Evolutionary conservation across 2,329 filamentous ascomycete species (phyloP), one percentile per base, ranked within the genome.

Genomic region (Arthrobotrys sphaeroides): DNA sequence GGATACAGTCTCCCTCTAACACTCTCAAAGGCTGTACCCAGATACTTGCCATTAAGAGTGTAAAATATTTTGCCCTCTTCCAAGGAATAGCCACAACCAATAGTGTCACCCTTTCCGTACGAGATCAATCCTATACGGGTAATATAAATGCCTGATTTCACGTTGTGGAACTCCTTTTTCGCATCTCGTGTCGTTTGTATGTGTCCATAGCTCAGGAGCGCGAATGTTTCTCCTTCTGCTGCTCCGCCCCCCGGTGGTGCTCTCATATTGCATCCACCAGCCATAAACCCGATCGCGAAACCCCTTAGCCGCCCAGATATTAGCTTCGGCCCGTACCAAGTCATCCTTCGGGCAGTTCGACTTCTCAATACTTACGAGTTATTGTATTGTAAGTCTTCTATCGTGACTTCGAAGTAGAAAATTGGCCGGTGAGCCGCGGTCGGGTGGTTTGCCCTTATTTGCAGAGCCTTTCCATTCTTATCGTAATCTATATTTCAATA

Each of bases 31-130:
- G 64, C 64, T 5, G 64, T 62, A 20, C 72, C 72, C 2, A 75
- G 40, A 24, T 75, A 75, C n/a, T 51, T 31, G 16, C 72, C 72
- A 43, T 75, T 75, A 0, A 69, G 49, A 2, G 72, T 75, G 24
- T 62, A 75, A 22, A 75, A 75, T 49, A 75, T 69, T 18, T 64
- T 43, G 2, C 72, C 72, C 6, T 59, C 72, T 24, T 51, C 40
- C 16, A 68, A 33, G 7, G 55, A 38, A 38, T 75, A 75, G 0
- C 72, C 72, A 9, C 55, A 61, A 5, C 72, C 72, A 16, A 75
- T 18, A 5, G 64, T 69, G 45, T 75, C 72, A 0, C 72, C 72
- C 16, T 62, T 22, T 1, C 33, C 42, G 5, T 55, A 75, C 7
- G 28, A 40, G 1, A 74, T 59, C 10, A 43, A 1, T 5, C 69